Evolutionary conservation across 2,329 filamentous ascomycete genomes (phyloP).

Genomic region (Alternaria sp.): DNA sequence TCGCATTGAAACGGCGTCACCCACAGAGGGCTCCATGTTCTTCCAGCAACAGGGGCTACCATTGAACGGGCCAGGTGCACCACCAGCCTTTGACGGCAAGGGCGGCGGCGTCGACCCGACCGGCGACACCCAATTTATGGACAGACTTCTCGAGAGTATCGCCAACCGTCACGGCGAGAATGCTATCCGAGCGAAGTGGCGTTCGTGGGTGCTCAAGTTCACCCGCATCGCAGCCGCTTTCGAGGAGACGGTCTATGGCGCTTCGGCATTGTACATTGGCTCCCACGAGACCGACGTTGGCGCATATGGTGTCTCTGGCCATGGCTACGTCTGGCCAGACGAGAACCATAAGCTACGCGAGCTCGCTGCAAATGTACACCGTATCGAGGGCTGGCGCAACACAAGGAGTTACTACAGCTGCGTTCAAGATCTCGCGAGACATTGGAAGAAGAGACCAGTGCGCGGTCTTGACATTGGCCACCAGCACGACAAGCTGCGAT

Average conservation of each 20-base stretch:
- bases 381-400: conserved; percentile 96
- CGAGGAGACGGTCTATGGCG: conserved; percentile 93
- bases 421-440: conserved; percentile 66
- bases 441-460: conserved; percentile 62
- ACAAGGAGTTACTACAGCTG: conserved; percentile 96
- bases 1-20: conserved; percentile 78
- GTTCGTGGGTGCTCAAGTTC: conserved; percentile 93
- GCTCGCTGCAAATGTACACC: conserved; percentile 86
- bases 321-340: conserved; percentile 95
- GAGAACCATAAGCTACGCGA: conserved; percentile 81
- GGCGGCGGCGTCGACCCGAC: conserved; percentile 69
- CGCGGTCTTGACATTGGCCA: conserved; percentile 88
- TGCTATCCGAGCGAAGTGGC: conserved; percentile 89
- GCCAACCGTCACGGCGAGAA: conserved; percentile 83
- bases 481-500: conserved; percentile 87
- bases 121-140: conserved; percentile 88
- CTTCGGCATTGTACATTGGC: conserved; percentile 85
- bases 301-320: conserved; percentile 69
- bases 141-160: conserved; percentile 82
- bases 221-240: conserved; percentile 91
- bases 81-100: conserved; percentile 41
- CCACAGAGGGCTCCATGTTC: conserved; percentile 84
- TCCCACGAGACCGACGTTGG: conserved; percentile 66
- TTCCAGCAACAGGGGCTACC: conserved; percentile 75
- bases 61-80: conserved; percentile 29